phyloP scores from a whole-genome alignment of 305 asterid genomes.

The Lippia alba region DNA sequence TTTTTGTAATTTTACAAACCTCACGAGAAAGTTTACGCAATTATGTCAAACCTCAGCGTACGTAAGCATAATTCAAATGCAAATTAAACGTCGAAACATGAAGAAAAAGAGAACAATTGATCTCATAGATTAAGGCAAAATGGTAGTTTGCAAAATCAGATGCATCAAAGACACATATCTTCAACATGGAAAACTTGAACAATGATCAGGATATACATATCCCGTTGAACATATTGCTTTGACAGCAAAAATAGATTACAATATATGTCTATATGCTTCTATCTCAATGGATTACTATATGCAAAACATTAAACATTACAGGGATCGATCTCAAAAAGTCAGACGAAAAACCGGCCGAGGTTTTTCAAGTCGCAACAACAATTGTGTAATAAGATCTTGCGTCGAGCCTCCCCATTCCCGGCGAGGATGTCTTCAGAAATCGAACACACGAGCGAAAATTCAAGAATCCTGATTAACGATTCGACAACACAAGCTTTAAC shows the following conservation, averaged over 20 bases:
- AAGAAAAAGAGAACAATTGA: neutral
- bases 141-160: neutral
- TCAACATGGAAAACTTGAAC: constrained; percentile 26
- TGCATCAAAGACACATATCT: neutral
- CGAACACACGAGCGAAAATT: constrained; percentile 4
- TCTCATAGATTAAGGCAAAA: neutral
- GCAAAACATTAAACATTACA: constrained; percentile 33
- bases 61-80: neutral
- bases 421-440: neutral
- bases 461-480: constrained; percentile 32
- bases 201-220: constrained; percentile 8
- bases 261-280: constrained; percentile 25
- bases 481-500: constrained; percentile 48
- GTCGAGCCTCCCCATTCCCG: neutral
- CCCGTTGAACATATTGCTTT: constrained; percentile 19
- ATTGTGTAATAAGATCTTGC: neutral
- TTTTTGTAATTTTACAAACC: no score
- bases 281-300: constrained; percentile 27
- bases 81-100: neutral
- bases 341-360: constrained; percentile 41
- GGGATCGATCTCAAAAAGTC: constrained; percentile 27
- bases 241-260: constrained; percentile 26
- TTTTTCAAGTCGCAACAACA: constrained; percentile 35
- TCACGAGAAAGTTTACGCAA: no score
- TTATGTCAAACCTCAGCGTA: no score